phyloP scores from a whole-genome alignment of 2,329 filamentous ascomycete species.

The Gaeumannomyces tritici region DNA sequence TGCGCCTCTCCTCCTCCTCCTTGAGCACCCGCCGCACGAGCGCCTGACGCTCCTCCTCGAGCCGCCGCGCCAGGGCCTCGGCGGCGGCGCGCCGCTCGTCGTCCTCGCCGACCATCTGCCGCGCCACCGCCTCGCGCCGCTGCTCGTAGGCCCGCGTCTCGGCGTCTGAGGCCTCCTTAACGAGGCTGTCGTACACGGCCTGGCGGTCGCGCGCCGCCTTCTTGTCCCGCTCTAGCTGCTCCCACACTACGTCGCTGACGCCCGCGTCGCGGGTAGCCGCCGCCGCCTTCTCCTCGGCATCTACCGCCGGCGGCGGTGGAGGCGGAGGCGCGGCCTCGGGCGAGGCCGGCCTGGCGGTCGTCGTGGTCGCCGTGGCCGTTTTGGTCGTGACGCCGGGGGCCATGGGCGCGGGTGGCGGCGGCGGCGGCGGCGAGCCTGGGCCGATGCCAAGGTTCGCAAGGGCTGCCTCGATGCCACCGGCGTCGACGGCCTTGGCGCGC shows the following conservation, averaged over 20 bases:
- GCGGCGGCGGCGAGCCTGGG: background rate
- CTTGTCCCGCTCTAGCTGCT: conserved; percentile 44
- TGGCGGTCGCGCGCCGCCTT: conserved; percentile 26
- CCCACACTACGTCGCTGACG: conserved; percentile 52
- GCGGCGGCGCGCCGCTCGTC: conserved; percentile 25
- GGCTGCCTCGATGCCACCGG: background rate
- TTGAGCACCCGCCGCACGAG: conserved; percentile 26
- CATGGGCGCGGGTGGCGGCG: background rate
- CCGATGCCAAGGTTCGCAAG: background rate
- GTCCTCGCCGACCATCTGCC: conserved; percentile 28
- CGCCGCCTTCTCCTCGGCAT: background rate
- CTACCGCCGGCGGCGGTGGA: background rate
- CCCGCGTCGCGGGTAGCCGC: conserved; percentile 50
- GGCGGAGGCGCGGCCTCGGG: background rate
- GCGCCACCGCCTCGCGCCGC: conserved; percentile 24
- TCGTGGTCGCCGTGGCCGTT: background rate
- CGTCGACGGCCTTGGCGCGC: background rate
- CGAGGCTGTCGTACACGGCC: conserved; percentile 20
- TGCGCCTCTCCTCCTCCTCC: conserved; percentile 26
- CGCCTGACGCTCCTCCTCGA: conserved; percentile 21
- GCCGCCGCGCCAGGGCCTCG: conserved; percentile 2
- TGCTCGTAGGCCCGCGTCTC: conserved; percentile 14
- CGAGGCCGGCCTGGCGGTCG: background rate
- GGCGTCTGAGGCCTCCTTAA: conserved; percentile 18
- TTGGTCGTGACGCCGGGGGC: background rate